Conservation (phyloP, 164 flowering plant genomes). For the Dillenia turbinata region DNA sequence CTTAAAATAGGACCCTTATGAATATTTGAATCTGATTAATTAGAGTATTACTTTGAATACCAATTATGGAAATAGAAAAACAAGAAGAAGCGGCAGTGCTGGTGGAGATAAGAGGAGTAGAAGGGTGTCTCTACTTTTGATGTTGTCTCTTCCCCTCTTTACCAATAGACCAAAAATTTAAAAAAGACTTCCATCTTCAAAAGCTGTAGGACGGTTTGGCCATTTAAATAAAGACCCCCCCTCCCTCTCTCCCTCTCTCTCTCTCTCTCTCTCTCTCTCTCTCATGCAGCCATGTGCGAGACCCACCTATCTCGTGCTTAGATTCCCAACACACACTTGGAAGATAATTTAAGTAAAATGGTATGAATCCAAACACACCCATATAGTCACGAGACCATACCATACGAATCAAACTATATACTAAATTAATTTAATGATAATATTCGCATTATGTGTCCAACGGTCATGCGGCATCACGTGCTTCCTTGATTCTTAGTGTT, state of each 20-base stretch:
- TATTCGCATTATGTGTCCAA: neutral
- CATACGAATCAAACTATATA: neutral
- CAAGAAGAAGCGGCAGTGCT: neutral
- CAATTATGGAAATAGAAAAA: neutral
- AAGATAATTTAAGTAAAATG: conserved; percentile 1
- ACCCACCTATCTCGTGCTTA: conserved; percentile 26
- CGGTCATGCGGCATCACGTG: conserved; percentile 40
- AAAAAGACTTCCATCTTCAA: neutral
- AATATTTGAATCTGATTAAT: neutral
- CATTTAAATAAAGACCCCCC: neutral
- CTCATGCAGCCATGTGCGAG: conserved; percentile 27
- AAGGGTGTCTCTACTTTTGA: conserved; percentile 20
- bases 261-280: conserved; percentile 8
- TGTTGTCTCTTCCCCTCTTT: conserved; percentile 21
- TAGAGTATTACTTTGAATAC: neutral
- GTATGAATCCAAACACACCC: conserved; percentile 5
- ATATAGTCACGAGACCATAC: conserved; percentile 21
- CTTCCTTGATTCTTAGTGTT: conserved; percentile 1
- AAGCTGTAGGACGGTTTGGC: conserved; percentile 21
- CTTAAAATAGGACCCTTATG: neutral
- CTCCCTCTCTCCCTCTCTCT: conserved; percentile 8
- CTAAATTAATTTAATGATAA: too few species aligned
- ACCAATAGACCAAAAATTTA: conserved; percentile 12
- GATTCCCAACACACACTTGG: conserved; percentile 27
- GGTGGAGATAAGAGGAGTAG: neutral